These are phyloP conservation scores for Trichoderma brevicompactum DNA, from an alignment of 2,329 filamentous ascomycete species.

Conservation along the genomic window DNA sequence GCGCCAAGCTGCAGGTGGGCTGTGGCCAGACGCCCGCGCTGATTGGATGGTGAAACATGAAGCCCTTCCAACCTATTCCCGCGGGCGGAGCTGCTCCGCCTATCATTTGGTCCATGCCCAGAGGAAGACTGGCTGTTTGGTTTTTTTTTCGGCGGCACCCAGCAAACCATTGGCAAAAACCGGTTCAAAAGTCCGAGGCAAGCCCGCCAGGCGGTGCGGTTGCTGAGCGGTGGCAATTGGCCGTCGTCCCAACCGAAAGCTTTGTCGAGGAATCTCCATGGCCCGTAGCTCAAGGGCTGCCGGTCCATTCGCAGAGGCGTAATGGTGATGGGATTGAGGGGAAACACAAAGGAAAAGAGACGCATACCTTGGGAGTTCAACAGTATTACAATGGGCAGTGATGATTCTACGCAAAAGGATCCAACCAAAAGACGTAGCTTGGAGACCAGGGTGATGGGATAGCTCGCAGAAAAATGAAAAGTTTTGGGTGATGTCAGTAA, in stretches of 20 bases:
- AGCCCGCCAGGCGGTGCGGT: not conserved
- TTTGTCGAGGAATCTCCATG: not conserved
- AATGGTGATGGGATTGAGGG: not conserved
- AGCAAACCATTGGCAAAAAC: slow-evolving; percentile 21
- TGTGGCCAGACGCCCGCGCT: slow-evolving; percentile 14
- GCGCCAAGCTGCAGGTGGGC: slow-evolving; percentile 22
- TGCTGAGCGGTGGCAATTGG: slow-evolving; percentile 15
- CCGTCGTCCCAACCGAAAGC: not conserved
- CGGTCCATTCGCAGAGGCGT: not conserved
- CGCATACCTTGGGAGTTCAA: slow-evolving; percentile 6
- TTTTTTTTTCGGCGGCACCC: not conserved
- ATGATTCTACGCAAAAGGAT: slow-evolving; percentile 17
- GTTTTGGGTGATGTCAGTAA: slow-evolving; percentile 32
- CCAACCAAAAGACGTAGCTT: not conserved
- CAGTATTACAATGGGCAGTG: slow-evolving; percentile 7
- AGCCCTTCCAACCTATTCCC: slow-evolving; percentile 19
- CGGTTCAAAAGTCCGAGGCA: slow-evolving; percentile 6
- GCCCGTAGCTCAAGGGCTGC: not conserved
- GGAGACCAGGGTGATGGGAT: slow-evolving; percentile 19
- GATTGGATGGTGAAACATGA: slow-evolving; percentile 20
- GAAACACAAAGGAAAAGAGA: not conserved
- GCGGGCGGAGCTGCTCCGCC: slow-evolving; percentile 25
- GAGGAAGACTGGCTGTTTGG: slow-evolving; percentile 24
- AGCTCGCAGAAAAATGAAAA: slow-evolving; percentile 14
- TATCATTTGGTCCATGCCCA: slow-evolving; percentile 24